These are phyloP conservation scores for Wallacemonas rigidus DNA, from an alignment of 208 protist species.

Conservation along the genomic window DNA sequence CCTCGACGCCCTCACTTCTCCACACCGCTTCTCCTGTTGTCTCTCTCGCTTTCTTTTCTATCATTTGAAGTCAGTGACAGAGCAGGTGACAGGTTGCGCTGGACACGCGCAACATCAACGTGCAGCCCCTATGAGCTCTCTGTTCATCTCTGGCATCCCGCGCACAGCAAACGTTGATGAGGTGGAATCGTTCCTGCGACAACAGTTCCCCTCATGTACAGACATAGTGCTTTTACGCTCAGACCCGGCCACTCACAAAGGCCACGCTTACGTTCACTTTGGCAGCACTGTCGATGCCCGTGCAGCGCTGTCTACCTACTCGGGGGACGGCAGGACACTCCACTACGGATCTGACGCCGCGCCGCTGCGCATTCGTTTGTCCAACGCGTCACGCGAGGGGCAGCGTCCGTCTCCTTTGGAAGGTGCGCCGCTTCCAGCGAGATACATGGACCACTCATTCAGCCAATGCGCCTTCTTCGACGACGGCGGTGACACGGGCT, in stretches of 20 bases:
- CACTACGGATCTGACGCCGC: background rate
- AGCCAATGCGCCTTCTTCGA: constrained; percentile 2
- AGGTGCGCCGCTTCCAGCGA: background rate
- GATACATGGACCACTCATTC: background rate
- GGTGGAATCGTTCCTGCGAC: constrained; percentile 29
- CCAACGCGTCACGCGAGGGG: background rate
- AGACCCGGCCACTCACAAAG: constrained; percentile 32
- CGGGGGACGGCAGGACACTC: background rate
- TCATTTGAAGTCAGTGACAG: too few species aligned
- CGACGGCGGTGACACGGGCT: background rate
- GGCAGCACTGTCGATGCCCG: background rate
- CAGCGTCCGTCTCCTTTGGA: background rate
- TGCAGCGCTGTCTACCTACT: background rate
- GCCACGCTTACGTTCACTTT: constrained; percentile 57
- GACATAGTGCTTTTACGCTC: constrained; percentile 31
- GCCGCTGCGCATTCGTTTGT: background rate
- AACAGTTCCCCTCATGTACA: constrained; percentile 26
- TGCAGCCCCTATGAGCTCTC: constrained; percentile 21
- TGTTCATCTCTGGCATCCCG: constrained; percentile 56
- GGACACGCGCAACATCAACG: too few species aligned
- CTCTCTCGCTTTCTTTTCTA: too few species aligned
- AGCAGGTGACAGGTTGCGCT: too few species aligned
- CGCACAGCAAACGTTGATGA: constrained; percentile 21
- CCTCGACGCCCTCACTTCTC: too few species aligned
- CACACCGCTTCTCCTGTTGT: too few species aligned